phyloP scores from a whole-genome alignment of 164 flowering plant genomes.

The Berberis thunbergii region DNA sequence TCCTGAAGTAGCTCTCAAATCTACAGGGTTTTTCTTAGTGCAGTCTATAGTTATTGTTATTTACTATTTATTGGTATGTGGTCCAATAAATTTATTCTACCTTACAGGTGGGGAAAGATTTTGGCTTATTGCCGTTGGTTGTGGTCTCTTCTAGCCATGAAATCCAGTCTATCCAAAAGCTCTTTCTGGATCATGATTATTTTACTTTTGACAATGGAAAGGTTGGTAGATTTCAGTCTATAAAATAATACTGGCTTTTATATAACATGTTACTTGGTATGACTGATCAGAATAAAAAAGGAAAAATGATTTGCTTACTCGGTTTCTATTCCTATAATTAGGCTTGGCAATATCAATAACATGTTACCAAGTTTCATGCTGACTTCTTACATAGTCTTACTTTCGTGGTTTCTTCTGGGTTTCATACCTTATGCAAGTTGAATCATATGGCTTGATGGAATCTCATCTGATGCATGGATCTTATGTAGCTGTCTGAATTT shows the following conservation, averaged over 20 bases:
- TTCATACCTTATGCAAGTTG: background rate
- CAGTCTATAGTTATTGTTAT: no score
- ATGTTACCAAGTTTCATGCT: no score
- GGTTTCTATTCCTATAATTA: no score
- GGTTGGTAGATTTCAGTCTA: constrained; percentile 29
- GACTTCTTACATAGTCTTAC: background rate
- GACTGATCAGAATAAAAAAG: no score
- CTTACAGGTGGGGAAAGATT: constrained; percentile 46
- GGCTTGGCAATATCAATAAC: no score
- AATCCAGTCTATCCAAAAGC: constrained; percentile 26
- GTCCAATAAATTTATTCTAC: background rate
- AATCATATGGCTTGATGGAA: background rate
- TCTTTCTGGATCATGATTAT: constrained; percentile 47
- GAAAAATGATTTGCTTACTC: no score
- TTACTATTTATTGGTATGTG: background rate
- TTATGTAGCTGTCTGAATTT: background rate
- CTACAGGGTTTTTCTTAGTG: no score
- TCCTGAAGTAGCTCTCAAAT: no score
- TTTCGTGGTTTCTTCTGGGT: background rate
- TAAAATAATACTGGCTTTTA: background rate
- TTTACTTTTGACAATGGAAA: constrained; percentile 55
- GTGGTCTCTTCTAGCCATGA: constrained; percentile 44
- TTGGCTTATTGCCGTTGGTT: constrained; percentile 45
- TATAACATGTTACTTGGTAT: background rate
- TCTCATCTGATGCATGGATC: background rate